Base-by-base conservation (phyloP, 2,329 filamentous ascomycete genomes). In the Aureobasidium sp. region DNA sequence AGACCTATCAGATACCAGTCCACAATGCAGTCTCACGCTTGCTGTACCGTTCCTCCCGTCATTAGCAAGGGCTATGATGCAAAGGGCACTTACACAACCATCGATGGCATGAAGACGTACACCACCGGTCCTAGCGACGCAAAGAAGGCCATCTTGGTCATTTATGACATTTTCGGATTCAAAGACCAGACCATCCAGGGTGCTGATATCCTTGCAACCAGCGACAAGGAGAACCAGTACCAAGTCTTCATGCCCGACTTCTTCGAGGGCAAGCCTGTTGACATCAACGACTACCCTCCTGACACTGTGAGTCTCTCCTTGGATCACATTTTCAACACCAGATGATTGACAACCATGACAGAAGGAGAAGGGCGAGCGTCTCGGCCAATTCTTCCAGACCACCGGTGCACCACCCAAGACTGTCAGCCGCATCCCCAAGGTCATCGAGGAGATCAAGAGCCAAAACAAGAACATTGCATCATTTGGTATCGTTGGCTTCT, bases 231-330 rank as follows among this genome's bases (percentile, higher is more conserved):
- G 78, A 73, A 79, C 64, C 84, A 89, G 71, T 94, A 95, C 79
- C 86, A 86, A 68, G 89, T 96, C 67, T 92, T 92, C 76, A 92
- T 97, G 66, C 92, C 92, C 46, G 92, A 97, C 77, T 93, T 90
- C 82, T 96, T 96, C 79, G 83, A 89, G 64, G 92, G 90, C 72
- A 81, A 84, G 67, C 88, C 90, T 39, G 84, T 80, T 64, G 81
- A 83, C 67, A 83, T 86, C 68, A 77, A 76, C 57, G 85, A 82
- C 81, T 85, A 83, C 71, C 69, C 69, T 62, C 83, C 83, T 17
- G 77, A 84, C 70, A 85, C 76, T 65, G 77, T 63, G 52, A 29
- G 62, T 20, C 26, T 29, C 8, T n/a, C 26, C 4, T 9, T 27
- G 5, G 1, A n/a, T 17, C 2, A 10, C 15, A 17, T 8, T 9